Evolutionary conservation across 495 filamentous ascomycete species (phyloP).

Genomic region (Penicillium angulare): DNA sequence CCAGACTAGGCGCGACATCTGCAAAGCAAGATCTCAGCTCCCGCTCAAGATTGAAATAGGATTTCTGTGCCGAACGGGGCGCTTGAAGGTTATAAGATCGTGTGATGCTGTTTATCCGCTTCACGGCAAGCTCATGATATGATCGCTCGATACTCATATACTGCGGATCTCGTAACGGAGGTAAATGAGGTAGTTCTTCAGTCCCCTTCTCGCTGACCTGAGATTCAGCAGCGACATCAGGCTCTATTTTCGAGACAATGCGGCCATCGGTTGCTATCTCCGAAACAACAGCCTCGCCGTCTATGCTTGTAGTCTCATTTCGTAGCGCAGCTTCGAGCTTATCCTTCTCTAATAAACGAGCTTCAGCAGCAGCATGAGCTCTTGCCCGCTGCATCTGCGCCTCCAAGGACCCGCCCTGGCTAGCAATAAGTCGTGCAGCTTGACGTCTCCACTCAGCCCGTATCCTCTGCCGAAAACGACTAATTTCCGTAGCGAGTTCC

Average conservation of each 20-base stretch:
- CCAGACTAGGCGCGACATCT: slow-evolving; percentile 75
- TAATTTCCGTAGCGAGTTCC: slow-evolving; percentile 69
- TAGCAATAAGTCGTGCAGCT: slow-evolving; percentile 76
- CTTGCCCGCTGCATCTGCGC: slow-evolving; percentile 70
- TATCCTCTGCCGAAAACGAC: slow-evolving; percentile 69
- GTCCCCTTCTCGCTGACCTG: background rate
- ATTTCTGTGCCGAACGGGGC: slow-evolving; percentile 87
- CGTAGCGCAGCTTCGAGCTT: slow-evolving; percentile 49
- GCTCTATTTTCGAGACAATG: slow-evolving; percentile 13
- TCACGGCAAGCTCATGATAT: slow-evolving; percentile 77
- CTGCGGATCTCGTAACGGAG: slow-evolving; percentile 42
- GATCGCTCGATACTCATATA: slow-evolving; percentile 66
- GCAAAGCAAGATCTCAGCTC: slow-evolving; percentile 80
- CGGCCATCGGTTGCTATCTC: slow-evolving; percentile 28
- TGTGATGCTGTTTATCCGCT: slow-evolving; percentile 73
- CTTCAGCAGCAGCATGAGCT: slow-evolving; percentile 73
- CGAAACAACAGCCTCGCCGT: slow-evolving; percentile 6
- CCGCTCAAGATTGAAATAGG: slow-evolving; percentile 81
- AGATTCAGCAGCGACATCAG: slow-evolving; percentile 7
- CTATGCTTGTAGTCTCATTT: background rate
- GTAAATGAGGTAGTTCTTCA: slow-evolving; percentile 35
- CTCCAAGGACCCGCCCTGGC: slow-evolving; percentile 74
- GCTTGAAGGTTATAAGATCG: slow-evolving; percentile 95
- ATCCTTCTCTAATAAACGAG: slow-evolving; percentile 38
- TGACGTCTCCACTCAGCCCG: slow-evolving; percentile 86